Percentiles rank a stretch among this genome's conserved stretches.
Conservation (phyloP, 140 eudicot genomes). For the Senecio squalidus region DNA sequence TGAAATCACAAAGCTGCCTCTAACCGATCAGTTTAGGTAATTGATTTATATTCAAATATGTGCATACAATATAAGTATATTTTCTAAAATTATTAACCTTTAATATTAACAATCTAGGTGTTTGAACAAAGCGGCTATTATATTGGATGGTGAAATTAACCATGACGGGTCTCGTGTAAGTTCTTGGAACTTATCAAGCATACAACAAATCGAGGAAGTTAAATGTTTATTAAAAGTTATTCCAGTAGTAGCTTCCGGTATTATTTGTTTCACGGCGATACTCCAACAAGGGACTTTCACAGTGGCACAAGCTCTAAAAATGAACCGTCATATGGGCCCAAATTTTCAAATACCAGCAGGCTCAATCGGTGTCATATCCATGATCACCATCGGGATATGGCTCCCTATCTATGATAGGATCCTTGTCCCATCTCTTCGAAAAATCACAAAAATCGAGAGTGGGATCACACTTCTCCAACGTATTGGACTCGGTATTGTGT, state of each 20-base stretch:
- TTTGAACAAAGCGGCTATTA: slow-evolving; percentile 73
- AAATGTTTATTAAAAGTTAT: slow-evolving; percentile 65
- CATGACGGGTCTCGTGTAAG: slow-evolving; percentile 45
- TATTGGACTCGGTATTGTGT: slow-evolving; percentile 65
- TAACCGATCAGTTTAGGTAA: slow-evolving; percentile 57
- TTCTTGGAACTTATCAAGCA: slow-evolving; percentile 58
- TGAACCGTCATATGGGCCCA: slow-evolving; percentile 75
- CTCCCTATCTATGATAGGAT: slow-evolving; percentile 73
- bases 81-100: neutral
- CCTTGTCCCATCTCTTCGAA: slow-evolving; percentile 56
- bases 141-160: slow-evolving; percentile 54
- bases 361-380: slow-evolving; percentile 48
- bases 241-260: slow-evolving; percentile 71
- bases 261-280: slow-evolving; percentile 54
- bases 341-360: slow-evolving; percentile 75
- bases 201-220: slow-evolving; percentile 74
- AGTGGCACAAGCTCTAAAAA: slow-evolving; percentile 59
- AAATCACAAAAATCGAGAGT: slow-evolving; percentile 52
- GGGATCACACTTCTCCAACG: slow-evolving; percentile 81
- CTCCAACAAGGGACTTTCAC: slow-evolving; percentile 76
- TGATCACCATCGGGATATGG: slow-evolving; percentile 71
- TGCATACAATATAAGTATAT: too few relatives aligned
- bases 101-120: slow-evolving; percentile 32
- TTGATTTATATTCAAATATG: neutral
- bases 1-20: slow-evolving; percentile 43